A percentile compares a stretch with the other conserved stretches of the same genome.
These are phyloP conservation scores for Suhomyces bokatorum DNA, from an alignment of 1,139 yeast species.

Conservation along the genomic window DNA sequence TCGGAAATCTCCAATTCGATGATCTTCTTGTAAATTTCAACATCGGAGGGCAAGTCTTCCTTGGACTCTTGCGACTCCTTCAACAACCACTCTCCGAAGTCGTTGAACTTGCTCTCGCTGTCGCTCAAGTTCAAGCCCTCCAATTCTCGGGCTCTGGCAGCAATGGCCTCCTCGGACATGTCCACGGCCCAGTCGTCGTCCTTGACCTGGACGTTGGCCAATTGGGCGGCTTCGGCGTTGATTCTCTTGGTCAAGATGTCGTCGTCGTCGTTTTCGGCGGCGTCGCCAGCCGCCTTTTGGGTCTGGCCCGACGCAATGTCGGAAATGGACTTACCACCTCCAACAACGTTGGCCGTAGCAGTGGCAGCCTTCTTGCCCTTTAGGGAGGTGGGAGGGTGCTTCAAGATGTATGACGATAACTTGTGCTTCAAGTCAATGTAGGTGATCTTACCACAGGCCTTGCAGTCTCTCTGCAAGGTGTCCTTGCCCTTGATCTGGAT, in stretches of 20 bases:
- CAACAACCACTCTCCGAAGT: slow-evolving; percentile 89
- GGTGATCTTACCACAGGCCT: slow-evolving; percentile 95
- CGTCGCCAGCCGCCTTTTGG: slow-evolving; percentile 34
- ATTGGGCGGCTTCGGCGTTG: slow-evolving; percentile 79
- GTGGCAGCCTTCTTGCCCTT: slow-evolving; percentile 76
- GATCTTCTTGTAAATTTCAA: slow-evolving; percentile 90
- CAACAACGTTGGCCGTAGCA: slow-evolving; percentile 87
- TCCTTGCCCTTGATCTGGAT: slow-evolving; percentile 79
- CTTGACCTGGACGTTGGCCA: slow-evolving; percentile 61
- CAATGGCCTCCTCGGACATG: slow-evolving; percentile 95
- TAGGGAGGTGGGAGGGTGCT: slow-evolving; percentile 80
- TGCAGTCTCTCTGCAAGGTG: slow-evolving; percentile 85
- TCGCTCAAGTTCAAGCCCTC: slow-evolving; percentile 57
- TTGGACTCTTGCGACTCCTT: slow-evolving; percentile 53
- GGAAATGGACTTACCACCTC: slow-evolving; percentile 79
- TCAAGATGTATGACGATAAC: slow-evolving; percentile 79
- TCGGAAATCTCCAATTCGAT: slow-evolving; percentile 72
- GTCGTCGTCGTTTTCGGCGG: slow-evolving; percentile 46
- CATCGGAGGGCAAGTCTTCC: slow-evolving; percentile 70
- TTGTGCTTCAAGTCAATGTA: slow-evolving; percentile 84
- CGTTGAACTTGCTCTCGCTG: slow-evolving; percentile 55
- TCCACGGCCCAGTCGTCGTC: slow-evolving; percentile 99
- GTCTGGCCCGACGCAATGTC: slow-evolving; percentile 69
- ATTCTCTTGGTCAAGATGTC: slow-evolving; percentile 78
- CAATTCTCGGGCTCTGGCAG: slow-evolving; percentile 85